These are phyloP conservation scores for Fusarium papillatum DNA, from an alignment of 2,329 filamentous ascomycete genomes.

Conservation along the genomic window DNA sequence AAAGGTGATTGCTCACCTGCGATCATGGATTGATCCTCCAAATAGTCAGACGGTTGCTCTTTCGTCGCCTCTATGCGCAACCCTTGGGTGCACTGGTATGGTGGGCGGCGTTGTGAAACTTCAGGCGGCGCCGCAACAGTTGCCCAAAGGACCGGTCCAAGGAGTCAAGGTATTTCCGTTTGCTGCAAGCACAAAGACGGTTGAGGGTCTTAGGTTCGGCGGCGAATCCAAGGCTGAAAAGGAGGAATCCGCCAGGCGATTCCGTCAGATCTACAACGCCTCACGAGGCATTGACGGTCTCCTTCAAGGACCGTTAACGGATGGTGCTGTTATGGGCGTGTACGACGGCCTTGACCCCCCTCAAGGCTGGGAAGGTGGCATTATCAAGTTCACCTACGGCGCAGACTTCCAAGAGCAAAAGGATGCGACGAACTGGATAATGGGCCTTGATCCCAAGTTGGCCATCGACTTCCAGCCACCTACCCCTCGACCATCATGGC, in stretches of 20 bases:
- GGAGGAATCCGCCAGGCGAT: slow-evolving; percentile 80
- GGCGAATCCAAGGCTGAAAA: slow-evolving; percentile 88
- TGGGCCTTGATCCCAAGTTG: slow-evolving; percentile 82
- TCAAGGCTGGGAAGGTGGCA: slow-evolving; percentile 84
- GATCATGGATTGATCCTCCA: slow-evolving; percentile 88
- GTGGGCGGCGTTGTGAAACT: slow-evolving; percentile 91
- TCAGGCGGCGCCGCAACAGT: slow-evolving; percentile 82
- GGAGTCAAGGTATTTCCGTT: slow-evolving; percentile 88
- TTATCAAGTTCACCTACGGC: slow-evolving; percentile 79
- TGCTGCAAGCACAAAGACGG: slow-evolving; percentile 67
- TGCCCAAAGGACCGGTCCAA: slow-evolving; percentile 75
- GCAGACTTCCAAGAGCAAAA: slow-evolving; percentile 58
- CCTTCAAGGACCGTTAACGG: slow-evolving; percentile 87
- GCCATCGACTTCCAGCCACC: slow-evolving; percentile 83
- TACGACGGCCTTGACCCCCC: slow-evolving; percentile 66
- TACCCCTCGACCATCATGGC: slow-evolving; percentile 74
- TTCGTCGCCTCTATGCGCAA: slow-evolving; percentile 81
- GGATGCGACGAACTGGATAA: slow-evolving; percentile 75
- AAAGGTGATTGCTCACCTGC: slow-evolving; percentile 82
- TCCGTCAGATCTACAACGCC: slow-evolving; percentile 79
- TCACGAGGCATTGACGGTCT: slow-evolving; percentile 70
- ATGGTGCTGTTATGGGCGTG: slow-evolving; percentile 82
- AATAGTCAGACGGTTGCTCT: slow-evolving; percentile 85
- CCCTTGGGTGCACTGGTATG: slow-evolving; percentile 78
- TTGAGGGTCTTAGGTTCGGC: slow-evolving; percentile 84